Evolutionary conservation across 805 yeast species (phyloP).

Genomic region (Zygoascus flipseniorum): DNA sequence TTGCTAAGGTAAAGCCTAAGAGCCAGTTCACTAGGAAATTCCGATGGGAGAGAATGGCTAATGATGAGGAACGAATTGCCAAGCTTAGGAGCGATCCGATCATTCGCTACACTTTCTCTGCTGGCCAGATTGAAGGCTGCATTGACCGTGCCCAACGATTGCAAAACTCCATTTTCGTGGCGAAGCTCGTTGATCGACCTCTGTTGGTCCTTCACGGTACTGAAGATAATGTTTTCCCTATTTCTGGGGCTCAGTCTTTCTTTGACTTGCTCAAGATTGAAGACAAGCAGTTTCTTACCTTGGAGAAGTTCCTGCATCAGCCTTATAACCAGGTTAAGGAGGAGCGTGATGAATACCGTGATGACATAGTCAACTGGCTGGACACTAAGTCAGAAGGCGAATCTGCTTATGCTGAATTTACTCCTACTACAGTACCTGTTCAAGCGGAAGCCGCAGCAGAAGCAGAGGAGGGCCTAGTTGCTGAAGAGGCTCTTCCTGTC

Average conservation of each 20-base stretch:
- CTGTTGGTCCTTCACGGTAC: slow-evolving; percentile 27
- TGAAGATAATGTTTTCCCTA: slow-evolving; percentile 15
- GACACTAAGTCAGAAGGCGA: slow-evolving; percentile 10
- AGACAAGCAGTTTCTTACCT: slow-evolving; percentile 17
- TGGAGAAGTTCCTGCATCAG: slow-evolving; percentile 20
- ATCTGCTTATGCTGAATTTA: slow-evolving; percentile 2
- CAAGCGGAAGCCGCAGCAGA: slow-evolving; percentile 1
- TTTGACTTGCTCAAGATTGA: slow-evolving; percentile 13
- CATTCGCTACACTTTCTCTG: slow-evolving; percentile 20
- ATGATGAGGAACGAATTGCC: slow-evolving; percentile 21
- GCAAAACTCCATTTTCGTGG: slow-evolving; percentile 21
- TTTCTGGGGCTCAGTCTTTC: slow-evolving; percentile 17
- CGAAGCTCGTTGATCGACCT: slow-evolving; percentile 27
- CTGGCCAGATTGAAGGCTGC: slow-evolving; percentile 27
- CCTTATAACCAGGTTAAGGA: slow-evolving; percentile 8
- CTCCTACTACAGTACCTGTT: background rate
- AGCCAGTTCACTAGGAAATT: slow-evolving; percentile 20
- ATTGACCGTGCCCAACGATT: slow-evolving; percentile 28
- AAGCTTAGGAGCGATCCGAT: slow-evolving; percentile 21
- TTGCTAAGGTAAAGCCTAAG: slow-evolving; percentile 23
- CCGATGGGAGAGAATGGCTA: slow-evolving; percentile 20
- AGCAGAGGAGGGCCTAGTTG: slow-evolving; percentile 1
- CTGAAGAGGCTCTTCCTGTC: background rate
- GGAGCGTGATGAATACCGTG: slow-evolving; percentile 8
- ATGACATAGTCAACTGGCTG: slow-evolving; percentile 16